A percentile compares a stretch with the other conserved stretches of the same genome.
Evolutionary conservation across 345 rosid species (phyloP).

Genomic region (Euphorbia tirucalli): DNA sequence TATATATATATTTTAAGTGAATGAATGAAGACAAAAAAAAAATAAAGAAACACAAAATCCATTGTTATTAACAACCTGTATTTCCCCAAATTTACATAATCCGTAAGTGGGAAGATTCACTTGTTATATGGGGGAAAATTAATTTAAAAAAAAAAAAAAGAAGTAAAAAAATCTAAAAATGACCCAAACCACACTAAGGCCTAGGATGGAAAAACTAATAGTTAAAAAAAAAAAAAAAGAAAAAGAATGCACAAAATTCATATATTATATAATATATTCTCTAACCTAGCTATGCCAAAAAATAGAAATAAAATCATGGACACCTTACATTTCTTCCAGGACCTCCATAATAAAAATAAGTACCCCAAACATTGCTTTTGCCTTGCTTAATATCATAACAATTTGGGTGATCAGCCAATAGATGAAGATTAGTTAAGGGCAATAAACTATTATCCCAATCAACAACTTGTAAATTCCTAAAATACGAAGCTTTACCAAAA

Average conservation of each 20-base stretch:
- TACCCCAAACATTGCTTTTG: conserved; percentile 29
- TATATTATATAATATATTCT: neutral
- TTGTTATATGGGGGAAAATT: conserved; percentile 13
- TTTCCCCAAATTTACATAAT: conserved; percentile 37
- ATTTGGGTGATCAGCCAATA: conserved; percentile 33
- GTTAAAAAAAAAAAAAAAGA: neutral
- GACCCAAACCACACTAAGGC: conserved; percentile 13
- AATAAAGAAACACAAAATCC: conserved; percentile 12
- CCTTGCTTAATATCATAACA: conserved; percentile 33
- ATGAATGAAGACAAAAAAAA: neutral
- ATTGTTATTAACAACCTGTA: conserved; percentile 36
- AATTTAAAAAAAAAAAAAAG: conserved; percentile 1
- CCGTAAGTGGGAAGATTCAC: conserved; percentile 25
- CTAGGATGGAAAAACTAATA: neutral
- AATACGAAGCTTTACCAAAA: conserved; percentile 34
- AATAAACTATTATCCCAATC: conserved; percentile 37
- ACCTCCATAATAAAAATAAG: conserved; percentile 36
- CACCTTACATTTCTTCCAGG: conserved; percentile 38
- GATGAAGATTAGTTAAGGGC: conserved; percentile 27
- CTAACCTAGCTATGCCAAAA: conserved; percentile 1
- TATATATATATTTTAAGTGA: neutral
- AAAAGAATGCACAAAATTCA: neutral
- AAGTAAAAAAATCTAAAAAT: conserved; percentile 15
- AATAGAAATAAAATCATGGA: conserved; percentile 7
- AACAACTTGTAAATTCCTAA: conserved; percentile 31